Evolutionary conservation across 305 asterid genomes (phyloP), one percentile per base, ranked within the genome.

Genomic region (Rubia peregrina): DNA sequence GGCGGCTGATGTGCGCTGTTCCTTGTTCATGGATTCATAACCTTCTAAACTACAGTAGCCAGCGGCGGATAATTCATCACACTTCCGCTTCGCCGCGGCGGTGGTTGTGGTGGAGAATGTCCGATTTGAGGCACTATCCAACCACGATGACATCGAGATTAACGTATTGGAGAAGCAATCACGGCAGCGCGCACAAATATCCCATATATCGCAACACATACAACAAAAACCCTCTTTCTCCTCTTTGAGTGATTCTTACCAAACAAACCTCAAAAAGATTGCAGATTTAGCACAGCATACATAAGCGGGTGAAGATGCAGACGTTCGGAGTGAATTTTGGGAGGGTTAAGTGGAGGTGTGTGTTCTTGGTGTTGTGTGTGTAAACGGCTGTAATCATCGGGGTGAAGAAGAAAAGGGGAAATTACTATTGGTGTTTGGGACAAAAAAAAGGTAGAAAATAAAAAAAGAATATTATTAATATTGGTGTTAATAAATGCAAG

Each of bases 21-120:
- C 95, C 76, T 85, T 85, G 2, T 89, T 80, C 95, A 88, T 88
- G 76, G 80, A 26, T 22, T n/a, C 30, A 68, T n/a, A 55, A 17
- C 7, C 48, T 7, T 69, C 80, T 67, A 80, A 51, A 12, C 76
- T 70, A 61, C 53, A 26, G 69, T 71, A 79, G 74, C 77, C 81
- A 74, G 72, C 81, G 74, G 75, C 87, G 21, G 83, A 79, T 11
- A 49, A 82, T 71, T 86, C 92, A 40, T 86, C 92, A 68, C 83
- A 83, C 78, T 86, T 86, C 55, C 90, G 90, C 79, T 86, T 88
- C 44, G 26, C 56, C 64, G 41, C 7, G 6, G 19, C 24, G 70
- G 66, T 1, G 22, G n/a, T n/a, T n/a, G 71, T 2, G 46, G 69
- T 17, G 40, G 24, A 4, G 46, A 48, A 24, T 11, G 67, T 11